phyloP scores from a whole-genome alignment of 805 yeast species.

The Kuraishia piskuri region DNA sequence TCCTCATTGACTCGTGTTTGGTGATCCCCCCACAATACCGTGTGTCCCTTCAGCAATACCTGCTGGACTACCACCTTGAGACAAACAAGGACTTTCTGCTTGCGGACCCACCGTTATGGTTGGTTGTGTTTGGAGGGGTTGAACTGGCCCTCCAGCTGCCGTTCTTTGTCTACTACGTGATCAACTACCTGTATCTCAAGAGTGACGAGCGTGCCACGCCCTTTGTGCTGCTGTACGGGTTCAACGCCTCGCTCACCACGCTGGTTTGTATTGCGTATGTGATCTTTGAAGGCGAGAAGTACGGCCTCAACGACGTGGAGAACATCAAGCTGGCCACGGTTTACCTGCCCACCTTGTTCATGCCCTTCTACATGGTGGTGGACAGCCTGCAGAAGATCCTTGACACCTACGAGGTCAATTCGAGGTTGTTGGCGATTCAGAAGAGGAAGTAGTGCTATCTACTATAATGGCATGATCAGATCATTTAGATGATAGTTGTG shows the following conservation, averaged over 20 bases:
- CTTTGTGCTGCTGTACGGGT: constrained; percentile 55
- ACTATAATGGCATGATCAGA: too few relatives aligned
- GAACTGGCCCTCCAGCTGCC: constrained; percentile 80
- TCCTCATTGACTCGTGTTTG: constrained; percentile 66
- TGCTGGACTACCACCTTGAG: constrained; percentile 52
- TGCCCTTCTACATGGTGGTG: constrained; percentile 49
- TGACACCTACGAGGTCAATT: neutral
- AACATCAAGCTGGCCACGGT: constrained; percentile 35
- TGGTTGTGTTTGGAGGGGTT: constrained; percentile 56
- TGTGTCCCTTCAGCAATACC: constrained; percentile 34
- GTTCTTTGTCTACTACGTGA: constrained; percentile 46
- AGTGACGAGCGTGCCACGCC: constrained; percentile 14
- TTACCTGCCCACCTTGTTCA: constrained; percentile 63
- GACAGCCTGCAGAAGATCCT: constrained; percentile 24
- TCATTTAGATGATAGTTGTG: too few relatives aligned
- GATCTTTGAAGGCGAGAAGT: constrained; percentile 21
- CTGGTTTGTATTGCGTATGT: constrained; percentile 58
- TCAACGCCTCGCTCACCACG: constrained; percentile 79
- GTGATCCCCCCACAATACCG: constrained; percentile 49
- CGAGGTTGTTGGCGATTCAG: neutral
- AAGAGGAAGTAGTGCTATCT: neutral
- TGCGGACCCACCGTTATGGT: constrained; percentile 53
- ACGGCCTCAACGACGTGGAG: constrained; percentile 31
- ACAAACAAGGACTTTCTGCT: constrained; percentile 68
- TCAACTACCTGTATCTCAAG: constrained; percentile 11